phyloP scores from a whole-genome alignment of 805 yeast genomes.

The Candida taoyuanica region DNA sequence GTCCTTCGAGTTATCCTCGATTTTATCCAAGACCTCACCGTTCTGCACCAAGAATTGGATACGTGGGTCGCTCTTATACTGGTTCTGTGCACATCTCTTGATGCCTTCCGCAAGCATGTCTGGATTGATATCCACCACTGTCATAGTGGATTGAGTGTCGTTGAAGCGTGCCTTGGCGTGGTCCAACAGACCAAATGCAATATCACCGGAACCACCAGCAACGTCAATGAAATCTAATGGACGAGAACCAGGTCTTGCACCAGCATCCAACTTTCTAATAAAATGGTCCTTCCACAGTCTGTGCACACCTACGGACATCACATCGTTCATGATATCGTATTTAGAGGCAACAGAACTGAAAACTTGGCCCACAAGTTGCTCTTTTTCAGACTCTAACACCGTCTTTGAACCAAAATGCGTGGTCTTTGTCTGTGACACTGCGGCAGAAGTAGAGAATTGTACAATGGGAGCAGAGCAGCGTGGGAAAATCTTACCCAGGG shows the following conservation, averaged over 20 bases:
- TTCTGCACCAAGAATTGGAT: slow-evolving; percentile 84
- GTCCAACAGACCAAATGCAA: slow-evolving; percentile 90
- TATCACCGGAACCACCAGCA: slow-evolving; percentile 99
- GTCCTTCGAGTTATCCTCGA: slow-evolving; percentile 85
- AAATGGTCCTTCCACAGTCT: slow-evolving; percentile 93
- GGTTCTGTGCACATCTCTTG: slow-evolving; percentile 59
- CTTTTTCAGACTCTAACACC: slow-evolving; percentile 75
- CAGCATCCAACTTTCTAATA: slow-evolving; percentile 85
- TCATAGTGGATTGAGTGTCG: slow-evolving; percentile 76
- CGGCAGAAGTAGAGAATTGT: slow-evolving; percentile 4
- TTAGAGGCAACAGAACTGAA: slow-evolving; percentile 92
- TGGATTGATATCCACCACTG: slow-evolving; percentile 89
- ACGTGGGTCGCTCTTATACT: slow-evolving; percentile 48
- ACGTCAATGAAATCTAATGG: slow-evolving; percentile 90
- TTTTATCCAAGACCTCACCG: slow-evolving; percentile 82
- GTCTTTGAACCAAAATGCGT: slow-evolving; percentile 93
- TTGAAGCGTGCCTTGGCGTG: slow-evolving; percentile 79
- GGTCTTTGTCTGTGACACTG: slow-evolving; percentile 33
- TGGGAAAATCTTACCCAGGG: background rate
- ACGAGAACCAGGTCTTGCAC: slow-evolving; percentile 80
- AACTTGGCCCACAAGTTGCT: slow-evolving; percentile 76
- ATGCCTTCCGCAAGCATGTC: slow-evolving; percentile 95
- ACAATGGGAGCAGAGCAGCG: background rate
- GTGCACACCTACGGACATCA: slow-evolving; percentile 94
- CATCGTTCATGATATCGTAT: slow-evolving; percentile 97